Percentiles rank a stretch among this genome's conserved stretches.
Conservation (phyloP, 2,329 filamentous ascomycete species). For the Alternaria gansuensis region DNA sequence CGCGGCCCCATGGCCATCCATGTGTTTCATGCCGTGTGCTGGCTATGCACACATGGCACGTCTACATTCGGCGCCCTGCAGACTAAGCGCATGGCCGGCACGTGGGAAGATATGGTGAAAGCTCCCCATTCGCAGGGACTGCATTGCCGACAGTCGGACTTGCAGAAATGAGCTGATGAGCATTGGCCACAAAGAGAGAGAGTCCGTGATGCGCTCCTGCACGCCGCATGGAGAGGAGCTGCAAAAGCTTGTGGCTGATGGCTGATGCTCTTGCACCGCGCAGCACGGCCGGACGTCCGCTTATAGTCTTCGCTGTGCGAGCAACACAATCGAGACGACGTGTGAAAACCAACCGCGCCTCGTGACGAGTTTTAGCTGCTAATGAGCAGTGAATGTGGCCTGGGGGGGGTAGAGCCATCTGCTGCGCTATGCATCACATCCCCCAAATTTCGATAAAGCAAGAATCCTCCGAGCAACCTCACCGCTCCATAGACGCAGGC, state of each 20-base stretch:
- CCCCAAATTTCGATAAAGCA: slow-evolving; percentile 20
- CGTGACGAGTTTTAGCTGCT: slow-evolving; percentile 14
- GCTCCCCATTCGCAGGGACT: slow-evolving; percentile 25
- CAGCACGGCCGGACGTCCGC: slow-evolving; percentile 3
- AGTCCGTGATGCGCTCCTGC: background rate
- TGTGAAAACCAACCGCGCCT: background rate
- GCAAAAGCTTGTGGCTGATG: background rate
- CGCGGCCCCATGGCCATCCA: slow-evolving; percentile 18
- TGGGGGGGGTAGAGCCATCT: slow-evolving; percentile 18
- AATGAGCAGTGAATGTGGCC: slow-evolving; percentile 21
- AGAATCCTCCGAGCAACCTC: slow-evolving; percentile 26
- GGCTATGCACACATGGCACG: slow-evolving; percentile 30
- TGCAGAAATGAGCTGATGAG: slow-evolving; percentile 13
- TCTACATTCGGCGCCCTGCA: slow-evolving; percentile 24
- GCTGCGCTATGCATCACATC: slow-evolving; percentile 14
- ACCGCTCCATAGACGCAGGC: slow-evolving; percentile 24
- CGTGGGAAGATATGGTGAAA: slow-evolving; percentile 27
- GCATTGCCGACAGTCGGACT: slow-evolving; percentile 24
- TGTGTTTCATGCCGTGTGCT: slow-evolving; percentile 29
- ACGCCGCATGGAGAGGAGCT: too few species aligned
- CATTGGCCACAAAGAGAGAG: slow-evolving; percentile 16
- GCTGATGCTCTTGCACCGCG: slow-evolving; percentile 16
- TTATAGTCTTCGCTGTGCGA: background rate
- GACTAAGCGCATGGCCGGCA: slow-evolving; percentile 26
- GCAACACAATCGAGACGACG: background rate